Evolutionary conservation across 495 filamentous ascomycete genomes (phyloP), one percentile per base, ranked within the genome.

Genomic region (Ramalina peruviana): DNA sequence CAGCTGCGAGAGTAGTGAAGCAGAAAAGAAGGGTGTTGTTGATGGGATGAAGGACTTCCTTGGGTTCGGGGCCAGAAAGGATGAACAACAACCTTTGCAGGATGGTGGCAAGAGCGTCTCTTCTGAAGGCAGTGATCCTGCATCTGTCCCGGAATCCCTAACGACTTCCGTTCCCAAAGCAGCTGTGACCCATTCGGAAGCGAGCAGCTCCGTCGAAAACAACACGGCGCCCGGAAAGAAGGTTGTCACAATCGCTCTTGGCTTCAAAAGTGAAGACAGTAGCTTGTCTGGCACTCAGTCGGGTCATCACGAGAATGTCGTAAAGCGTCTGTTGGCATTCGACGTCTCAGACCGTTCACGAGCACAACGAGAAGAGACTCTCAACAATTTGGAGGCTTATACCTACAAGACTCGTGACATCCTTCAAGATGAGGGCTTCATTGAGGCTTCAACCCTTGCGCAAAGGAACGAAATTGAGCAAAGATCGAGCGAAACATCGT

Each of bases 41-140:
- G 93, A 95, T 56, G 86, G 85, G 38, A 84, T 97, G 60, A 99
- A 99, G 71, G 87, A 83, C 49, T 79, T 94, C 52, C 90, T 98
- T 59, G 93, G 93, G 15, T 85, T 96, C 58, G 92, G 92, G 7
- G 80, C 79, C 52, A 86, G 90, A 69, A 89, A 94, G 56, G 80
- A 76, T 51, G 69, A 72, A 17, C 89, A 96, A 65, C 79, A 83
- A 57, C 78, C 85, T 19, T 65, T 94, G 17, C 68, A 72, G 49
- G 81, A 80, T 27, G 82, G 75, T 43, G 79, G 76, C 40, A 66
- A 69, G 48, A 53, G 49, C 23, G 66, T 72, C 20, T 55, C 69
- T 0, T 64, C 60, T 44, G 68, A 75, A 55, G 69, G 71, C n/a
- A 11, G 15, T 63, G 70, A 41, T 17, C 26, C 38, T 11, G 10